Evolutionary conservation across 768 basidiomycete genomes (phyloP), one percentile per base, ranked within the genome.

Genomic region (Brasilioporus rufonigricans): DNA sequence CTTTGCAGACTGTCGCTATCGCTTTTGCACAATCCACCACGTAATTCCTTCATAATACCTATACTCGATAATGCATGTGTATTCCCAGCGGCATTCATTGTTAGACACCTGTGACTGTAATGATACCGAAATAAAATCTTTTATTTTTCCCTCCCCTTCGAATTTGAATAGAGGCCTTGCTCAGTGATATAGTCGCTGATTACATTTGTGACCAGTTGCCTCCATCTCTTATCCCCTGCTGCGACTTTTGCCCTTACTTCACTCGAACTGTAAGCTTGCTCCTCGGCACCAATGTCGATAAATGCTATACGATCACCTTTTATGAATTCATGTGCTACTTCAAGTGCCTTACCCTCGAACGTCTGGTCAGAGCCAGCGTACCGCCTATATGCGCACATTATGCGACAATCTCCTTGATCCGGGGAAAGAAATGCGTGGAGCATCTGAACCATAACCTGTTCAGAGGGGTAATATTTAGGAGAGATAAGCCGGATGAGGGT

Each of bases 401-500:
- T 66, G n/a, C 76, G 74, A 9, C 83, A 83, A 48, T 80, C 77
- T 56, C 87, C 82, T 16, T 78, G 80, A 10, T 71, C 69, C 23
- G 77, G 69, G 2, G 79, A 77, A 51, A 94, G 78, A 72, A 93
- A 89, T 3, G 67, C 69, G 19, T 66, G 73, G 14, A 95, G 73
- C 4, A 83, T 75, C 4, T 55, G 52, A 50, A 71, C 61, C 89
- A 94, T 93, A 9, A 70, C 74, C 9, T 71, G 65, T 50, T 70
- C 69, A 13, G 76, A 73, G 13, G 74, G 66, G 56, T 96, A 97
- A 68, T 92, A 96, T 21, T 80, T 81, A 1, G 86, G 81, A 1
- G 84, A 78, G 49, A 94, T 81, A 53, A 96, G 78, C 8, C 94
- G 85, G 52, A 84, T 81, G 44, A 98, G 78, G 2, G 95, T 98